phyloP scores from a whole-genome alignment of 192 early-diverging fungal genomes.

The Rhizophagus prolifer region DNA sequence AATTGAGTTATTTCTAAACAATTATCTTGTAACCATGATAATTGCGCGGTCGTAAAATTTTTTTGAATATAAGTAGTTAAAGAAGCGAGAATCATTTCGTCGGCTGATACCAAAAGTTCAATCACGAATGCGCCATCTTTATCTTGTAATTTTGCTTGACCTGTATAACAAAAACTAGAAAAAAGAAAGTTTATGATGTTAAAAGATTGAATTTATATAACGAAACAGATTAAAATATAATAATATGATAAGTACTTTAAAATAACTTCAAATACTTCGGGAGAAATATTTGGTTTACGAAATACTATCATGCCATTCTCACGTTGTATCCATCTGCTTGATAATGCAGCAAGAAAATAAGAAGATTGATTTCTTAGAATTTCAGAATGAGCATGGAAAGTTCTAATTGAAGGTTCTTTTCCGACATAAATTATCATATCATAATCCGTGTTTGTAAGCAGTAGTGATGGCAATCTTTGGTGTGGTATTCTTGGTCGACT shows the following conservation, averaged over 20 bases:
- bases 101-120: constrained; percentile 1
- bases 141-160: neutral
- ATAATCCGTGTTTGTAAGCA: neutral
- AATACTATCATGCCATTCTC: neutral
- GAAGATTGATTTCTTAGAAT: neutral
- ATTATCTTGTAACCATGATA: constrained; percentile 1
- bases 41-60: neutral
- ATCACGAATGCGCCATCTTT: neutral
- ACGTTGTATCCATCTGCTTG: neutral
- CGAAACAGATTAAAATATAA: neutral
- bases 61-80: constrained; percentile 1
- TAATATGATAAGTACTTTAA: neutral
- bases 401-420: neutral
- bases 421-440: constrained; percentile 6
- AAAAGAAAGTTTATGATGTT: neutral
- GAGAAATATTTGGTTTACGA: constrained; percentile 15
- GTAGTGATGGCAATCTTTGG: neutral
- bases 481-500: neutral
- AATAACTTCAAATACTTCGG: neutral
- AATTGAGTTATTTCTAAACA: neutral
- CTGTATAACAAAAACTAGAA: neutral
- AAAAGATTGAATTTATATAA: neutral
- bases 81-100: neutral
- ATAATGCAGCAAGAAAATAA: constrained; percentile 8
- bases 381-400: neutral